Evolutionary conservation across 148 eudicot genomes (phyloP).

Genomic region (Mesembryanthemum crystallinum): DNA sequence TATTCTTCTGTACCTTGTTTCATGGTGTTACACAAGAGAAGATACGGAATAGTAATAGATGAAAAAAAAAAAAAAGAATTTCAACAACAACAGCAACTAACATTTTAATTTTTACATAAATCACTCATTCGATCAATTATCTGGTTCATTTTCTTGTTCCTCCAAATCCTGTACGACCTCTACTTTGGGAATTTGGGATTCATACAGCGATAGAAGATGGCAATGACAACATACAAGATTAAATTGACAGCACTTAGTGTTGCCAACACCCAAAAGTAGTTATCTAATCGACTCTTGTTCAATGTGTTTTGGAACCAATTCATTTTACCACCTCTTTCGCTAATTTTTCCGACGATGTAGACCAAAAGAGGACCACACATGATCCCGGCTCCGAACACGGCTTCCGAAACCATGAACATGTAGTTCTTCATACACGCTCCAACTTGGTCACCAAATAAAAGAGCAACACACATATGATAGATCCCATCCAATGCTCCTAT

Average conservation of each 20-base stretch:
- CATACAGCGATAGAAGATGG: conserved; percentile 21
- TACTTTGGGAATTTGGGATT: background rate
- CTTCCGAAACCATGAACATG: background rate
- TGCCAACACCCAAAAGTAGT: conserved; percentile 51
- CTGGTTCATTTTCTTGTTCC: background rate
- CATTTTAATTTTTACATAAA: no score
- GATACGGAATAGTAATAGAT: no score
- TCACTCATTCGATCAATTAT: background rate
- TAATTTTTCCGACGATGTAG: conserved; percentile 30
- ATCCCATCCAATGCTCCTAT: conserved; percentile 36
- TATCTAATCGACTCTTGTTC: conserved; percentile 44
- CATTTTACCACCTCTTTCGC: background rate
- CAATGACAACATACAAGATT: conserved; percentile 26
- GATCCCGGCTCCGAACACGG: conserved; percentile 38
- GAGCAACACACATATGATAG: conserved; percentile 11
- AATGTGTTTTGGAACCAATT: conserved; percentile 49
- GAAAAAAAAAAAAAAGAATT: no score
- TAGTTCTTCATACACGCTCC: conserved; percentile 31
- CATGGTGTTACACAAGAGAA: no score
- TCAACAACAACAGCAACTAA: no score
- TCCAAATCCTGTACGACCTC: background rate
- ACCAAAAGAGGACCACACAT: conserved; percentile 39
- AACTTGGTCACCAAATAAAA: conserved; percentile 25
- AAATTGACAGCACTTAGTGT: conserved; percentile 33
- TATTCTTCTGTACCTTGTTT: no score